Conservation (phyloP, 352 stramenopile species). For the Globisporangium carolinianum region DNA sequence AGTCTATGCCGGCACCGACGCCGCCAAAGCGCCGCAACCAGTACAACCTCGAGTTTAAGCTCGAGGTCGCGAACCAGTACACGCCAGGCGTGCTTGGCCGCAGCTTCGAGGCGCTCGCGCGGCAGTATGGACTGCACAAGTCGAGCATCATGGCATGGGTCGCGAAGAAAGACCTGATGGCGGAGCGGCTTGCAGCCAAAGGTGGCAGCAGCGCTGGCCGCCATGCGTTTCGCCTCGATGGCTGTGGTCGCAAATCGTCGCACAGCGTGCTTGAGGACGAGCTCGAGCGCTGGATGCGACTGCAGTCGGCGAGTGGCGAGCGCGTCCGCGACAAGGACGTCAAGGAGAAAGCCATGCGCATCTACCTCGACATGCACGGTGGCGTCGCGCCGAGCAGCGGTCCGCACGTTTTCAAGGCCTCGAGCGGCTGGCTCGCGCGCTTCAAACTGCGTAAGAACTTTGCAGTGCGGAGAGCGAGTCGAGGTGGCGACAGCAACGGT, state of each 20-base stretch:
- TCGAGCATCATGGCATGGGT: conserved; percentile 16
- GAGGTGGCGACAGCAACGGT: not conserved
- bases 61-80: conserved; percentile 14
- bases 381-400: not conserved
- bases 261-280: conserved; percentile 11
- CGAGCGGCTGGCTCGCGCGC: conserved; percentile 16
- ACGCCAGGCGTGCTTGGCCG: conserved; percentile 2
- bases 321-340: conserved; percentile 15
- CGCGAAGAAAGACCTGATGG: conserved; percentile 9
- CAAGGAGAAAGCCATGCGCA: conserved; percentile 7
- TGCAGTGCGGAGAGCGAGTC: conserved; percentile 2
- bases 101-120: conserved; percentile 14
- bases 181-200: conserved; percentile 2
- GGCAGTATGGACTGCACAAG: conserved; percentile 14
- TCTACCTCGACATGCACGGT: conserved; percentile 10
- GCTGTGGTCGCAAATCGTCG: conserved; percentile 7
- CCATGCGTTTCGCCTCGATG: conserved; percentile 9
- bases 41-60: conserved; percentile 21
- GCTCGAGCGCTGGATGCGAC: conserved; percentile 10
- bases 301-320: conserved; percentile 6
- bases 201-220: conserved; percentile 2
- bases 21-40: conserved; percentile 11
- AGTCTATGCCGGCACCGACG: not conserved
- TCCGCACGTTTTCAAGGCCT: conserved; percentile 11
- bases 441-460: conserved; percentile 17